Evolutionary conservation across 2,329 filamentous ascomycete species (phyloP), one percentile per base, ranked within the genome.

Genomic region (Didymella glomerata): DNA sequence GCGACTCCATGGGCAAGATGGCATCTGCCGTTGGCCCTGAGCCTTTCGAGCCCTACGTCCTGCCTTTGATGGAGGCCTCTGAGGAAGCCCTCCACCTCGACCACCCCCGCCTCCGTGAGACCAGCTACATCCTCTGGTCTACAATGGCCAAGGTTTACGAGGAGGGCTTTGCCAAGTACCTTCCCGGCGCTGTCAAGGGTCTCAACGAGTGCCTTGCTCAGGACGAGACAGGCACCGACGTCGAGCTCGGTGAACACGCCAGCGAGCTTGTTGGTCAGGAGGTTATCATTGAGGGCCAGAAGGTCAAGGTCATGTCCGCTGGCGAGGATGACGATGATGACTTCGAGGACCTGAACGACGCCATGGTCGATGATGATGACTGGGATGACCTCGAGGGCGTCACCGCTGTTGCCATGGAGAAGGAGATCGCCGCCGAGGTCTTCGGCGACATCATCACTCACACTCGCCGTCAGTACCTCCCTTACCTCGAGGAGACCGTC

Each of bases 41-140:
- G 75, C 84, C 90, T 47, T 98, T 98, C 84, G 89, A 96, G 81
- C 91, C 91, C 14, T 98, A 94, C 74, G 93, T 98, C 34, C 84
- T 90, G 73, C 92, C 92, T 41, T 84, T 98, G 58, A 97, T 99
- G 91, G 85, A 89, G 71, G 90, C 94, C 14, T 97, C 92, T 67
- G 93, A 97, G 79, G 93, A 97, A 78, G 93, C 91, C 54, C 85
- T 98, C 2, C 84, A 90, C 68, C 88, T 99, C 2, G 93, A 92
- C 69, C 93, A 97, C 80, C 91, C 93, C 41, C 87, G 93, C 57
- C 87, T 98, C 50, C 91, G 93, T 78, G 95, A 99, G 83, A 97
- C 93, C 62, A 97, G 92, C 76, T 99, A 97, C 81, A 96, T 98
- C 63, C 85, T 99, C 54, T 99, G 95, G 94, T 93, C 92, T 66